These are phyloP conservation scores for Pseudognaphalium luteoalbum DNA, from an alignment of 129 eudicot species.

Conservation along the genomic window DNA sequence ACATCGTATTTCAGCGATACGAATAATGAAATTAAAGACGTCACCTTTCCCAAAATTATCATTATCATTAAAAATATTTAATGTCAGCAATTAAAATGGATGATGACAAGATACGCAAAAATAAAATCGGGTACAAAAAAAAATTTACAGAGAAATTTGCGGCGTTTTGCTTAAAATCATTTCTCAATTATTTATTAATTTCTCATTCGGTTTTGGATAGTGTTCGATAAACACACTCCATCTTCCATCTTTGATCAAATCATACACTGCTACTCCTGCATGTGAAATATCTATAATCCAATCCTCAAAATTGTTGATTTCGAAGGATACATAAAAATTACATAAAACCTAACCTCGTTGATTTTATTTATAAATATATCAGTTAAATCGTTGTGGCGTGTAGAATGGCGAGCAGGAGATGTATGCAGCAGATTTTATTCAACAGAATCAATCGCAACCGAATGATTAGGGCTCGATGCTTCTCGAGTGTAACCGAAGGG, in stretches of 20 bases:
- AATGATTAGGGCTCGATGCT: slow-evolving; percentile 30
- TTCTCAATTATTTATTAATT: neutral
- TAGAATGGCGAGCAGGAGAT: slow-evolving; percentile 61
- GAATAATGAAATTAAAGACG: too few species aligned
- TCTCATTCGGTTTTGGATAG: neutral
- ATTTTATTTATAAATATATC: neutral
- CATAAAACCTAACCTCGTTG: neutral
- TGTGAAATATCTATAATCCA: neutral
- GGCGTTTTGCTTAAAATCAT: too few species aligned
- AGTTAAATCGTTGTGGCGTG: neutral
- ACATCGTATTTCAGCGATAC: too few species aligned
- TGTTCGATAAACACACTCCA: slow-evolving; percentile 23
- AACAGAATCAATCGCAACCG: slow-evolving; percentile 26
- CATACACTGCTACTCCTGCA: neutral
- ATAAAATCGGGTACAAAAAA: neutral
- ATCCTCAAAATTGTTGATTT: neutral
- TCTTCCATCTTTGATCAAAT: neutral
- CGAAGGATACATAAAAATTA: neutral
- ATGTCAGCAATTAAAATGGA: neutral
- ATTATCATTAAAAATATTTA: too few species aligned
- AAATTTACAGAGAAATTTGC: neutral
- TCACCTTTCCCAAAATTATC: neutral
- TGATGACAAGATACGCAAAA: slow-evolving; percentile 16
- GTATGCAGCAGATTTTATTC: slow-evolving; percentile 36
- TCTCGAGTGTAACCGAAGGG: slow-evolving; percentile 43